Evolutionary conservation across 495 filamentous ascomycete species (phyloP).

Genomic region (Hyphodiscus hymeniophilus): DNA sequence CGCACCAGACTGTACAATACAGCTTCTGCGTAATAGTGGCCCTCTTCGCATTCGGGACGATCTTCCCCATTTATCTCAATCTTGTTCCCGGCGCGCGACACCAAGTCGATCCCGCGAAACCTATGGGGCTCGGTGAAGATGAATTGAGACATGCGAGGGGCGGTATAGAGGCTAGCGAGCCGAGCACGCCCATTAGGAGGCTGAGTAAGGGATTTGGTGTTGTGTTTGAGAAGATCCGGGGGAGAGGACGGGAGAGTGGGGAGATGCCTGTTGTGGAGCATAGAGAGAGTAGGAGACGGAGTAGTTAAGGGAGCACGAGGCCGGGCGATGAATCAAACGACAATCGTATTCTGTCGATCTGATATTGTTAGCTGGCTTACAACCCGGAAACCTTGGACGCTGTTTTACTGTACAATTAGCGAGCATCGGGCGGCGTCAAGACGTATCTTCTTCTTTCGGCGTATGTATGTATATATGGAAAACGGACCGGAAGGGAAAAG

Average conservation of each 20-base stretch:
- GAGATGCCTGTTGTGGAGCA: constrained; percentile 14
- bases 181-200: background rate
- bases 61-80: constrained; percentile 56
- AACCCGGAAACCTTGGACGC: no score
- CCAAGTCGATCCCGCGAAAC: constrained; percentile 44
- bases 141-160: background rate
- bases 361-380: no score
- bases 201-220: constrained; percentile 11
- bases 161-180: background rate
- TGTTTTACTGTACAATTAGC: no score
- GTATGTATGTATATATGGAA: no score
- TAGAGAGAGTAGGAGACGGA: constrained; percentile 1
- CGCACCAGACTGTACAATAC: constrained; percentile 30
- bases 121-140: background rate
- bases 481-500: no score
- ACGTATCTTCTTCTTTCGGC: no score
- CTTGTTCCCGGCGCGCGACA: constrained; percentile 45
- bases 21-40: constrained; percentile 52
- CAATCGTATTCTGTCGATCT: no score
- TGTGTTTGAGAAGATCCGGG: constrained; percentile 7
- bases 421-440: no score
- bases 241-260: constrained; percentile 1
- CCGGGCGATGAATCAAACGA: no score
- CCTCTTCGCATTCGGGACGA: constrained; percentile 43
- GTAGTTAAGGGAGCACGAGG: background rate